These are phyloP conservation scores for Mycena leptocephala DNA, from an alignment of 768 basidiomycete genomes.

Conservation along the genomic window DNA sequence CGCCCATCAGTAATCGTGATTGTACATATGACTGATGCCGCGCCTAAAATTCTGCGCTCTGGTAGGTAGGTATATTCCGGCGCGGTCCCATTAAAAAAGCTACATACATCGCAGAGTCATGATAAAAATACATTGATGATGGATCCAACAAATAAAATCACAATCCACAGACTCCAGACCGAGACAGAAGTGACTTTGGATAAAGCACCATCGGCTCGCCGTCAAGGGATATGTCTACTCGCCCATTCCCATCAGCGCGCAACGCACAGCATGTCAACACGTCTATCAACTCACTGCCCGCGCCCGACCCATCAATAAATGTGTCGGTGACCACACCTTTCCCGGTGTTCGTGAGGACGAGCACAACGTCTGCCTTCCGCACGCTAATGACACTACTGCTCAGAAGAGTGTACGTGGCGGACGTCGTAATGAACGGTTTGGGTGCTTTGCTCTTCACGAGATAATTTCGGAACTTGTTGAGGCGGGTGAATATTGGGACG, in stretches of 20 bases:
- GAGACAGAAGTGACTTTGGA: constrained; percentile 18
- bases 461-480: constrained; percentile 55
- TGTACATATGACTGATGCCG: no score
- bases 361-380: constrained; percentile 41
- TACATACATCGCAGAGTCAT: background rate
- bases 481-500: constrained; percentile 52
- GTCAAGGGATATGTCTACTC: constrained; percentile 44
- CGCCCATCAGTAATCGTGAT: no score
- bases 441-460: constrained; percentile 52
- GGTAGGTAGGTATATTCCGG: no score
- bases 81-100: no score
- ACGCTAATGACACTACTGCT: constrained; percentile 19
- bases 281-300: constrained; percentile 58
- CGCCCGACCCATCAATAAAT: constrained; percentile 40
- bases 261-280: constrained; percentile 57
- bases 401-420: constrained; percentile 40
- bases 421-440: constrained; percentile 59
- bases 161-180: constrained; percentile 24
- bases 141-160: background rate
- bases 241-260: constrained; percentile 53
- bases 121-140: constrained; percentile 9
- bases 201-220: constrained; percentile 58
- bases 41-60: no score
- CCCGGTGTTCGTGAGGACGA: constrained; percentile 56
- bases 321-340: constrained; percentile 22